Evolutionary conservation across 768 basidiomycete species (phyloP), one percentile per base, ranked within the genome.

Genomic region (Lactarius tabidus): DNA sequence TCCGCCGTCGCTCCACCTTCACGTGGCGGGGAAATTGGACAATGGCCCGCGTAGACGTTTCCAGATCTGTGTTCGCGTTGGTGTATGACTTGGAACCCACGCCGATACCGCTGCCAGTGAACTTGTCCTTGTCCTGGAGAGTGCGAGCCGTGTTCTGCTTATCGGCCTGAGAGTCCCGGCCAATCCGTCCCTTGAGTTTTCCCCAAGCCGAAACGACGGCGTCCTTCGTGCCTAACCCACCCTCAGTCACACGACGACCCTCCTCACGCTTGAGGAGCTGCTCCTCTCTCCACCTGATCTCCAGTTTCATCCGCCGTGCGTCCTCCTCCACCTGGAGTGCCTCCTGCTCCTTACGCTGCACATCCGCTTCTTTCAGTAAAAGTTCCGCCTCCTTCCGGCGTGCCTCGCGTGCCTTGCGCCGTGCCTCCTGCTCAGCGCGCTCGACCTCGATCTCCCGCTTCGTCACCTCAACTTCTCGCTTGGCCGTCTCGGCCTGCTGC

Each of bases 321-420:
- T 59, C 63, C 38, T 64, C 63, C 51, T 59, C 57, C 36, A 64
- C 29, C 5, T 29, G 57, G 36, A 59, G 48, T n/a, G 63, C 51
- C 14, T 64, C 63, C 23, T 53, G 28, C 31, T 58, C 57, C 38
- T 59, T 58, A 28, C 57, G 57, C n/a, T 12, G 51, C 12, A 64
- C 57, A 6, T 59, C 63, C 17, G 5, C 63, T 14, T 64, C 63
- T n/a, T 59, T 59, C 1, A 59, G 6, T 18, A 59, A 23, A 20
- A 64, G 39, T 20, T 59, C 52, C 18, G 63, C 63, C 41, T 64
- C 63, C 33, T 59, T 64, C 31, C 63, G 52, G n/a, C 58, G 57
- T 29, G 63, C 63, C 39, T 59, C 57, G 18, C 57, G 57, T n/a
- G 17, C 39, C 23, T 36, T 53, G 57, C 52, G 63, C 17, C 57